phyloP scores from a whole-genome alignment of 2,329 filamentous ascomycete genomes.

The Claviceps sp. region DNA sequence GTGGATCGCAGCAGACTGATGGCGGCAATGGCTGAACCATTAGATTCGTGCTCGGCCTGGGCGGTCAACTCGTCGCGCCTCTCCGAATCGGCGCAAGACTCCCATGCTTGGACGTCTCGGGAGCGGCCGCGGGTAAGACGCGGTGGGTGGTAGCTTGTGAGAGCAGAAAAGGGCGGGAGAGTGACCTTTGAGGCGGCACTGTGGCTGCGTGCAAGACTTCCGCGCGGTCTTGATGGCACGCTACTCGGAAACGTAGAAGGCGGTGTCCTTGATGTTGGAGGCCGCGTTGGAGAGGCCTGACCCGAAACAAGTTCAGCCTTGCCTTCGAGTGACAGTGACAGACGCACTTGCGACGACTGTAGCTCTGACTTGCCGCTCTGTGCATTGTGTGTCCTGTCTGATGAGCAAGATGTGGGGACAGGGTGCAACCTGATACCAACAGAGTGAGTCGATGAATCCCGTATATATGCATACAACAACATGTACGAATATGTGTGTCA shows the following conservation, averaged over 20 bases:
- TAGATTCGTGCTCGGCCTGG: slow-evolving; percentile 70
- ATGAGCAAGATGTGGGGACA: slow-evolving; percentile 29
- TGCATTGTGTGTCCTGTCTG: slow-evolving; percentile 25
- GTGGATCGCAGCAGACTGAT: slow-evolving; percentile 70
- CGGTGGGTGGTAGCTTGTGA: slow-evolving; percentile 40
- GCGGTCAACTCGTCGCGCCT: slow-evolving; percentile 63
- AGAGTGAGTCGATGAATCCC: too few species aligned
- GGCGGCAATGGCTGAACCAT: slow-evolving; percentile 65
- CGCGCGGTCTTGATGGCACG: slow-evolving; percentile 31
- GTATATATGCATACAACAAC: too few species aligned
- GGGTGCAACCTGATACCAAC: slow-evolving; percentile 24
- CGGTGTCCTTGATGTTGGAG: slow-evolving; percentile 34
- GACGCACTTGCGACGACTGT: slow-evolving; percentile 49
- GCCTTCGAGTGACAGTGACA: slow-evolving; percentile 77
- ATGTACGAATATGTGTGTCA: too few species aligned
- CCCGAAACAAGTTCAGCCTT: slow-evolving; percentile 75
- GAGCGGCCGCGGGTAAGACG: slow-evolving; percentile 58
- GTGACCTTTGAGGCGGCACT: slow-evolving; percentile 51
- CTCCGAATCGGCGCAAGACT: slow-evolving; percentile 77
- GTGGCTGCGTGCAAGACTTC: slow-evolving; percentile 52
- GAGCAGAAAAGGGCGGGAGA: slow-evolving; percentile 40
- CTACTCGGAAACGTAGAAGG: slow-evolving; percentile 30
- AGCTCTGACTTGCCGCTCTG: slow-evolving; percentile 21
- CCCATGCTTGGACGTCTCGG: slow-evolving; percentile 79
- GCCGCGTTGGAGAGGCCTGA: slow-evolving; percentile 49